Conservation (phyloP, 805 yeast genomes). For the Myxozyma sirexii region DNA sequence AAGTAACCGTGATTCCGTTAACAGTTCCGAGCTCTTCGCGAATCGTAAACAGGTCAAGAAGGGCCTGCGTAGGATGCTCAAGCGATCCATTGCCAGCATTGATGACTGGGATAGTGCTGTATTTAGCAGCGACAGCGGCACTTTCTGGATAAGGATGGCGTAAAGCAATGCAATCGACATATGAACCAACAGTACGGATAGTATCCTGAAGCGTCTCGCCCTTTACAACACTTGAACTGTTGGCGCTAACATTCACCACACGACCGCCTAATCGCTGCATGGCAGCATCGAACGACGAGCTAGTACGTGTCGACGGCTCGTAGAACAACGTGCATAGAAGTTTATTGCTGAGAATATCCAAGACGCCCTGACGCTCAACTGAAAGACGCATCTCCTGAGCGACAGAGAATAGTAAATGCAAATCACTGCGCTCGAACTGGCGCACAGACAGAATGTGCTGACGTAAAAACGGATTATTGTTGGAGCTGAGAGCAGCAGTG, state of each 20-base stretch:
- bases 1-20: slow-evolving; percentile 95
- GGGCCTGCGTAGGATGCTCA: slow-evolving; percentile 99
- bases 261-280: slow-evolving; percentile 99
- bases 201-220: slow-evolving; percentile 99
- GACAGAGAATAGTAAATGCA: slow-evolving; percentile 90
- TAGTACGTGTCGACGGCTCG: slow-evolving; percentile 97
- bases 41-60: slow-evolving; percentile 94
- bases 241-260: slow-evolving; percentile 82
- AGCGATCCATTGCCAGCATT: slow-evolving; percentile 98
- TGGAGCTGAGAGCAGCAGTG: slow-evolving; percentile 65
- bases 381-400: slow-evolving; percentile 98
- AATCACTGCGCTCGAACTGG: slow-evolving; percentile 82
- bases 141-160: slow-evolving; percentile 95
- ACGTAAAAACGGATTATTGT: slow-evolving; percentile 87
- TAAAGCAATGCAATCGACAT: slow-evolving; percentile 93
- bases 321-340: slow-evolving; percentile 93
- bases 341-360: slow-evolving; percentile 87
- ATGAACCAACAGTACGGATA: slow-evolving; percentile 89
- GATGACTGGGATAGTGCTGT: slow-evolving; percentile 93
- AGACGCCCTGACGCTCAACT: slow-evolving; percentile 93
- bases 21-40: slow-evolving; percentile 99
- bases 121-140: slow-evolving; percentile 92
- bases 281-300: slow-evolving; percentile 97
- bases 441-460: slow-evolving; percentile 85
- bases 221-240: slow-evolving; percentile 91